Base-by-base conservation (phyloP, 371 early-diverging fungal species). In the Mucor lusitanicus region DNA sequence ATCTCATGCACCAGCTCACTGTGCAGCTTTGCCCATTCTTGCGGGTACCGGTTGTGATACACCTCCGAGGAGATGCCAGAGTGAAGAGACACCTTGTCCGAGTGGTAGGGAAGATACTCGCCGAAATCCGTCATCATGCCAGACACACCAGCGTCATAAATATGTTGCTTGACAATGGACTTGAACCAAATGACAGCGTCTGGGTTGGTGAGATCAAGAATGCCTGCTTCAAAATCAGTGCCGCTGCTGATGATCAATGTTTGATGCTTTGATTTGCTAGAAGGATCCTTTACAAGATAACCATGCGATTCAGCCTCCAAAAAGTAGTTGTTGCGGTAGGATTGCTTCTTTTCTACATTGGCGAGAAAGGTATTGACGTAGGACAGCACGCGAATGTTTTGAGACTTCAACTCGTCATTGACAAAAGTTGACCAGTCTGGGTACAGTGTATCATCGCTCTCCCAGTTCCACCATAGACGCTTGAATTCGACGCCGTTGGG, bases 401-500 rank as follows among this genome's bases (percentile, higher is more conserved):
- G 64, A 9, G 55, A 15, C 2, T 35, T 32, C 15, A 61, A 17
- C 5, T 80, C 61, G 13, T 73, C 59, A 13, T 72, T 35, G 6
- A 83, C 78, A 39, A 83, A 68, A 1, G 44, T 35, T 1, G 54
- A 13, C 83, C 84, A 84, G 46, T 75, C 65, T 2, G 82, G 80
- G 59, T 84, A 80, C 13, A 72, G 53, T n/a, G 32, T 53, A 27
- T 59, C 59, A 50, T 78, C 80, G 42, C 69, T 59, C 50, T 83
- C 81, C 81, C 81, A 81, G 44, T 79, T 77, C 83, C 81, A 80
- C 79, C 80, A 82, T 2, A 78, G 58, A 0, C 80, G 72, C 65
- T 78, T 71, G 33, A 74, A 61, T 13, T 72, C 71, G 6, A 32
- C 19, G 5, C 67, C 64, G 32, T 68, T 71, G 11, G 63, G 61